These are phyloP conservation scores for Tylopilus sp. DNA, from an alignment of 1,284 basidiomycete genomes.

Conservation along the genomic window DNA sequence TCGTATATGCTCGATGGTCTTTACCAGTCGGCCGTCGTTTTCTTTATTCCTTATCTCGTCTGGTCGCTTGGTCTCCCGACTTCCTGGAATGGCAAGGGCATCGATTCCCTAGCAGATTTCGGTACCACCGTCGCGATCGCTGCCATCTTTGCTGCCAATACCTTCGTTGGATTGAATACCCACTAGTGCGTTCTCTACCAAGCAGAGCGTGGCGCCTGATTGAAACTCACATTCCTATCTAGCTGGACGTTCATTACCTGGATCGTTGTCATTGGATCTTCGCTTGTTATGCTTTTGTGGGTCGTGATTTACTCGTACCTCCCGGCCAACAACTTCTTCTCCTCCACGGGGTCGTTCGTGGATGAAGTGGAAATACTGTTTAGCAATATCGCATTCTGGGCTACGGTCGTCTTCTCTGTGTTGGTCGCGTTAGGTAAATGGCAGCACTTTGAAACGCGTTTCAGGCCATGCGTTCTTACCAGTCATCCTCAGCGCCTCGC, in stretches of 20 bases:
- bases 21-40: constrained; percentile 89
- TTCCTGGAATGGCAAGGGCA: constrained; percentile 72
- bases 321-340: constrained; percentile 34
- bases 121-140: constrained; percentile 90
- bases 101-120: constrained; percentile 82
- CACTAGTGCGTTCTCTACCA: constrained; percentile 65
- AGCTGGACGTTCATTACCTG: constrained; percentile 90
- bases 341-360: constrained; percentile 61
- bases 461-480: constrained; percentile 16
- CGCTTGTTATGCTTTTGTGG: constrained; percentile 79
- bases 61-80: constrained; percentile 65
- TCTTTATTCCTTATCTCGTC: constrained; percentile 84
- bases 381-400: constrained; percentile 81
- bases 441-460: too few relatives aligned
- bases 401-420: constrained; percentile 67
- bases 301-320: constrained; percentile 84
- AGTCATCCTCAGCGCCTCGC: constrained; percentile 56
- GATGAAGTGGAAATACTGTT: constrained; percentile 76
- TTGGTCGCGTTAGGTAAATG: constrained; percentile 67
- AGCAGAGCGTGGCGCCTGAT: constrained; percentile 4
- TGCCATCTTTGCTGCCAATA: constrained; percentile 86
- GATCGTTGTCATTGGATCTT: constrained; percentile 77
- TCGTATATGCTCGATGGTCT: constrained; percentile 92
- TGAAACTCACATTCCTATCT: constrained; percentile 5
- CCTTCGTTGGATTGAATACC: constrained; percentile 85